A percentile compares a stretch with the other conserved stretches of the same genome.
phyloP scores from a whole-genome alignment of 805 yeast species.

The Kuraishia floccosa region DNA sequence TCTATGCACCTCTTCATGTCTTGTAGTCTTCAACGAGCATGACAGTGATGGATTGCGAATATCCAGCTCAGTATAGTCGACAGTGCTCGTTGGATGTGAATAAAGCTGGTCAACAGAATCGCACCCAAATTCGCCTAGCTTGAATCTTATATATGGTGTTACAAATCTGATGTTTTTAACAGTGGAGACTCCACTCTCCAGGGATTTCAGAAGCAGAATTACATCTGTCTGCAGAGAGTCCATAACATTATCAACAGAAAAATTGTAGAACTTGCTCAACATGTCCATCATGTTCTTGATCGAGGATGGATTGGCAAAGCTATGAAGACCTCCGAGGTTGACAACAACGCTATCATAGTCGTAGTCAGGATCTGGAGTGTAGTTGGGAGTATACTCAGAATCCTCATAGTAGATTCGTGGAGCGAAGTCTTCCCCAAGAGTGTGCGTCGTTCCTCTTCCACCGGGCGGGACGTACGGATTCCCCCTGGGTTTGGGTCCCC shows the following conservation, averaged over 20 bases:
- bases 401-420: slow-evolving; percentile 19
- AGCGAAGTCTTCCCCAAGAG: slow-evolving; percentile 3
- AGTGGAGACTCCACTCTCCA: slow-evolving; percentile 11
- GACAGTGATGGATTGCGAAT: slow-evolving; percentile 24
- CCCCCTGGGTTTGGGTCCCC: no score
- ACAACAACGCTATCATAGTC: slow-evolving; percentile 45
- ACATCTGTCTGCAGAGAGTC: slow-evolving; percentile 59
- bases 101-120: slow-evolving; percentile 8
- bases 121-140: slow-evolving; percentile 5
- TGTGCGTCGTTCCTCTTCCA: no score
- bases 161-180: slow-evolving; percentile 34
- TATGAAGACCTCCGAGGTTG: slow-evolving; percentile 40
- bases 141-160: slow-evolving; percentile 29
- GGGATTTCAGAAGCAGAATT: slow-evolving; percentile 24
- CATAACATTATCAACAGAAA: slow-evolving; percentile 35
- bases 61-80: slow-evolving; percentile 18
- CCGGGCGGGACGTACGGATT: no score
- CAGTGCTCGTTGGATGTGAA: slow-evolving; percentile 5
- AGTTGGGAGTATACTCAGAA: slow-evolving; percentile 12
- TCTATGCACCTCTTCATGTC: no score
- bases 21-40: slow-evolving; percentile 11
- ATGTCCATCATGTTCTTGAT: slow-evolving; percentile 12
- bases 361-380: slow-evolving; percentile 16
- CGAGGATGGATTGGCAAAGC: slow-evolving; percentile 30
- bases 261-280: slow-evolving; percentile 24